Percentiles rank a stretch among this genome's conserved stretches.
Evolutionary conservation across 176 grass and related monocot species (phyloP).

Genomic region (Chrysopogon serrulatus): DNA sequence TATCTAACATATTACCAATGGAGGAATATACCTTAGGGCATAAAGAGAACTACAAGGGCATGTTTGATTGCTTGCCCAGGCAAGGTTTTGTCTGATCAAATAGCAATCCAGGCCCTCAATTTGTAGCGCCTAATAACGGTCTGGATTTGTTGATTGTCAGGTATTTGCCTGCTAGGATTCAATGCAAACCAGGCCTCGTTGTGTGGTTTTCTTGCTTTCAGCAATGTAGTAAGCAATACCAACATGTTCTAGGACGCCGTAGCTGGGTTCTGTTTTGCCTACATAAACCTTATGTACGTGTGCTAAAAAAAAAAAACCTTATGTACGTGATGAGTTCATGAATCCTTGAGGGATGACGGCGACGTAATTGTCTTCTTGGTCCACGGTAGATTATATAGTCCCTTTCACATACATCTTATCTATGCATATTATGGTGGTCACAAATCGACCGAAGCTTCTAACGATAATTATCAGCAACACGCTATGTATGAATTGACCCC

Average conservation of each 20-base stretch:
- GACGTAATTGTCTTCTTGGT: background rate
- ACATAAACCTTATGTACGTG: background rate
- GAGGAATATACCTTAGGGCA: background rate
- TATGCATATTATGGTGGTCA: background rate
- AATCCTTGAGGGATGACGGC: background rate
- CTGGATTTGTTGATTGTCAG: too few relatives aligned
- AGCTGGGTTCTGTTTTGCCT: background rate
- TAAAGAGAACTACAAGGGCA: too few relatives aligned
- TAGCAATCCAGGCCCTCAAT: too few relatives aligned
- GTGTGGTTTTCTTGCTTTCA: background rate
- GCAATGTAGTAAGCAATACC: background rate
- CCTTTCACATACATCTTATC: background rate
- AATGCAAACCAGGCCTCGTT: background rate
- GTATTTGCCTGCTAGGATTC: too few relatives aligned
- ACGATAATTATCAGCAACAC: background rate
- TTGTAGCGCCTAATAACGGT: too few relatives aligned
- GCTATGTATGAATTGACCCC: background rate
- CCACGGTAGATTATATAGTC: background rate
- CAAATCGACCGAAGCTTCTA: slow-evolving; percentile 10
- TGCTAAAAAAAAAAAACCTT: too few relatives aligned
- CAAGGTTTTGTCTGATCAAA: background rate
- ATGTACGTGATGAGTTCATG: background rate
- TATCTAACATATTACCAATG: background rate
- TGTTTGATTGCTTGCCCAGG: background rate
- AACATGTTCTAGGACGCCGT: background rate